Conservation (phyloP, 306 rosid species). For the Medicago arabica region DNA sequence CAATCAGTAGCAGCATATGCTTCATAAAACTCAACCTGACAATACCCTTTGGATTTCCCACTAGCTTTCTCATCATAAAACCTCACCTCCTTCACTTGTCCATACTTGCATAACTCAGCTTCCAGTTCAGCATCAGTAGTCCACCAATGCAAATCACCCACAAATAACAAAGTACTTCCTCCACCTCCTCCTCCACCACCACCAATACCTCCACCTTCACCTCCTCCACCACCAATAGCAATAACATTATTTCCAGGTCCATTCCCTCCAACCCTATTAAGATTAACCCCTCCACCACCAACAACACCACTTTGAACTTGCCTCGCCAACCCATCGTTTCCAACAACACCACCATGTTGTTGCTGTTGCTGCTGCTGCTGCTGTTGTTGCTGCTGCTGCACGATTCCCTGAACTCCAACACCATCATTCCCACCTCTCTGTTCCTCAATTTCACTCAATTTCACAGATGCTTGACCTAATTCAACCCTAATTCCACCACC, state of each 20-base stretch:
- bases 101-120: constrained; percentile 80
- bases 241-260: constrained; percentile 54
- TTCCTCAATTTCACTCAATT: constrained; percentile 66
- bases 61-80: constrained; percentile 98
- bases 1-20: constrained; percentile 70
- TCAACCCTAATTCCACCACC: constrained; percentile 87
- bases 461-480: constrained; percentile 66
- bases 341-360: constrained; percentile 49
- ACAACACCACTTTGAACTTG: constrained; percentile 50
- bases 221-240: constrained; percentile 47
- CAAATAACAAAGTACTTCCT: constrained; percentile 80
- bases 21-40: constrained; percentile 93
- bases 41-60: constrained; percentile 96
- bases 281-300: constrained; percentile 48
- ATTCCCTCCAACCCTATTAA: constrained; percentile 52
- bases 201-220: too few species aligned
- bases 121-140: constrained; percentile 95
- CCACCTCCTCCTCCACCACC: constrained; percentile 45
- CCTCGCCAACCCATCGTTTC: constrained; percentile 67
- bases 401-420: constrained; percentile 59
- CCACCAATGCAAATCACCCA: constrained; percentile 99
- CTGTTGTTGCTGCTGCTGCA: constrained; percentile 52
- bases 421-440: constrained; percentile 53
- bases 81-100: constrained; percentile 89
- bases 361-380: constrained; percentile 62